Evolutionary conservation across 768 basidiomycete genomes (phyloP), one percentile per base, ranked within the genome.

Genomic region (Mycena vitilis): DNA sequence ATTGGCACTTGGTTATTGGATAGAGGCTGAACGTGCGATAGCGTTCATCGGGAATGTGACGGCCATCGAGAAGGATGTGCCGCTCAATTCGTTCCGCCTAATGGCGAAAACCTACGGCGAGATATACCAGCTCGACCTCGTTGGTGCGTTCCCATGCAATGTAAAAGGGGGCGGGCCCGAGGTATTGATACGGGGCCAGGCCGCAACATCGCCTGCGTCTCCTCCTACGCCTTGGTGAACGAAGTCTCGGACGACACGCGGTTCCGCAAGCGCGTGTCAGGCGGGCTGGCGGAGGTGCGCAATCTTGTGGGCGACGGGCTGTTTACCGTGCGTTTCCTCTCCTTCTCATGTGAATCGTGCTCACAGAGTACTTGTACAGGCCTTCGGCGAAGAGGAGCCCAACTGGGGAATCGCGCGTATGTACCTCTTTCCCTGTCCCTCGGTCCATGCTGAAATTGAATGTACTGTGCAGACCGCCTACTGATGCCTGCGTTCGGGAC

Each of bases 351-450:
- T n/a, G n/a, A n/a, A n/a, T n/a, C n/a, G n/a, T n/a, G n/a, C n/a
- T n/a, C n/a, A n/a, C n/a, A n/a, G n/a, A n/a, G n/a, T n/a, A n/a
- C n/a, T n/a, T n/a, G n/a, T n/a, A n/a, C n/a, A 40, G 40, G 40
- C 40, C 10, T 40, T 40, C 40, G 76, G 84, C 85, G 0, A 75
- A 81, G 48, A 79, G 16, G 86, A 87, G 67, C 78, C 80, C 20
- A 85, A 83, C 73, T 87, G 85, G 84, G 81, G 75, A 20, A 75
- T 84, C 55, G 83, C 83, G 16, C 84, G 83, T 84, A 73, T 15
- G 16, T 18, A 20, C 42, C 22, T 8, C 40, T 36, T 22, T 16
- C 25, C 16, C n/a, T 8, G 34, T 36, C 36, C 7, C 44, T 61
- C 30, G 23, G 58, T 20, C 22, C 55, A 51, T 23, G 22, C 38